phyloP scores from a whole-genome alignment of 805 yeast genomes.

The Candida easanensis region DNA sequence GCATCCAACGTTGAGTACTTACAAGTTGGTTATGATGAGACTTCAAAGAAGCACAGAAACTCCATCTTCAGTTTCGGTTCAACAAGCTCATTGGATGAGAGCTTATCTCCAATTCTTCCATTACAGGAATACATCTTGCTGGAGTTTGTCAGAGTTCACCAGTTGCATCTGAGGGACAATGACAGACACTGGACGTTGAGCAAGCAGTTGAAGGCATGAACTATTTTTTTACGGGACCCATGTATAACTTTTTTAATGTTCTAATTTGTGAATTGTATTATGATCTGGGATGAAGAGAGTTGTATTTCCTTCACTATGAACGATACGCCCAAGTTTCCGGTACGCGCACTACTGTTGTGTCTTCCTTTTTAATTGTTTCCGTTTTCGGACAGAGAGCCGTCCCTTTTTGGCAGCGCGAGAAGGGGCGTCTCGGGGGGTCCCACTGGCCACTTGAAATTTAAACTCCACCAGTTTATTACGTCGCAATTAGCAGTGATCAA shows the following conservation, averaged over 20 bases:
- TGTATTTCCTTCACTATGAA: too few species aligned
- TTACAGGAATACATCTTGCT: conserved; percentile 53
- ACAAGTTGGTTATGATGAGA: conserved; percentile 54
- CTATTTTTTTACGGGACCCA: not conserved
- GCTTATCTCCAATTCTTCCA: conserved; percentile 33
- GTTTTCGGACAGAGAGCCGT: not conserved
- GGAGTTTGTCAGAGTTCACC: conserved; percentile 70
- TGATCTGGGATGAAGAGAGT: too few species aligned
- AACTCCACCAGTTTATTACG: too few species aligned
- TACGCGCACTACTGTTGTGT: too few species aligned
- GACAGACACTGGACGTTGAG: conserved; percentile 76
- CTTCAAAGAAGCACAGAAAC: conserved; percentile 24
- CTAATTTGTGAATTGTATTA: too few species aligned
- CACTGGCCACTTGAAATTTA: not conserved
- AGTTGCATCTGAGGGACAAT: conserved; percentile 53
- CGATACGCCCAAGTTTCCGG: too few species aligned
- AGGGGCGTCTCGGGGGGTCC: not conserved
- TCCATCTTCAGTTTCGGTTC: conserved; percentile 26
- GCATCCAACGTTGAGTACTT: conserved; percentile 65
- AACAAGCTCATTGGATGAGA: conserved; percentile 20
- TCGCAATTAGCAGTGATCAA: too few species aligned
- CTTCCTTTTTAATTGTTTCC: not conserved
- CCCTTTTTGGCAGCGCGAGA: not conserved
- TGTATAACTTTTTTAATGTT: too few species aligned
- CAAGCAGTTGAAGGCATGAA: conserved; percentile 31